Percentiles rank a stretch among this genome's conserved stretches.
Evolutionary conservation across 768 basidiomycete genomes (phyloP).

Genomic region (Mycena venus): DNA sequence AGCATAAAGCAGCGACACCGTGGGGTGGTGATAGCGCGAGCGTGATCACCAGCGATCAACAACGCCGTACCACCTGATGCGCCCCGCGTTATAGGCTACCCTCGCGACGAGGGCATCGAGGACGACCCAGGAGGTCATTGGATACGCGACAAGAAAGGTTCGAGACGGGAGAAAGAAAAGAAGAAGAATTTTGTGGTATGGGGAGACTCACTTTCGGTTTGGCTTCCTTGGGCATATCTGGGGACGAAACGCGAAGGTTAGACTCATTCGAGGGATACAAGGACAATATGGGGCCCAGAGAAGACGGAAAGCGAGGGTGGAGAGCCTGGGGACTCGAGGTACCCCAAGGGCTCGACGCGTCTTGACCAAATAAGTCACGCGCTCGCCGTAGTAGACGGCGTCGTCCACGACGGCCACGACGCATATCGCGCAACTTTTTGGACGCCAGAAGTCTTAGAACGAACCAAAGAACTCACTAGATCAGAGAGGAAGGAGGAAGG

Average conservation of each 20-base stretch:
- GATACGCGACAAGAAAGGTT: conserved; percentile 4
- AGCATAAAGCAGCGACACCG: background rate
- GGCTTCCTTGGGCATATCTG: conserved; percentile 73
- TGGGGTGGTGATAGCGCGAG: conserved; percentile 17
- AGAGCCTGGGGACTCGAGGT: conserved; percentile 36
- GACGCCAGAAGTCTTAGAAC: conserved; percentile 25
- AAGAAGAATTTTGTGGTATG: conserved; percentile 31
- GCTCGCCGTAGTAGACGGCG: conserved; percentile 20
- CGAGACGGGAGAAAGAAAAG: conserved; percentile 24
- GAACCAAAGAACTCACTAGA: conserved; percentile 30
- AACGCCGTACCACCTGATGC: conserved; percentile 25
- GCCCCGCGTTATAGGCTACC: conserved; percentile 1
- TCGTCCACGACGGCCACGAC: conserved; percentile 43
- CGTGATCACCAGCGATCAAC: conserved; percentile 15
- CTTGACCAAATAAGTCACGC: conserved; percentile 52
- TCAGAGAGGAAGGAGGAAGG: background rate
- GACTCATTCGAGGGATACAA: conserved; percentile 40
- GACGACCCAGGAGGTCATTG: conserved; percentile 7
- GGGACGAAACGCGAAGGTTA: conserved; percentile 45
- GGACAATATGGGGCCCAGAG: conserved; percentile 24
- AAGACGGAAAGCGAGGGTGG: conserved; percentile 29
- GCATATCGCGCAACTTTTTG: conserved; percentile 16
- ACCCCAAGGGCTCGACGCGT: conserved; percentile 51
- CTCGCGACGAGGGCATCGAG: background rate
- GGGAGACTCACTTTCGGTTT: conserved; percentile 65